Evolutionary conservation across 495 filamentous ascomycete species (phyloP).

Genomic region (Massariosphaeria phaeospora): DNA sequence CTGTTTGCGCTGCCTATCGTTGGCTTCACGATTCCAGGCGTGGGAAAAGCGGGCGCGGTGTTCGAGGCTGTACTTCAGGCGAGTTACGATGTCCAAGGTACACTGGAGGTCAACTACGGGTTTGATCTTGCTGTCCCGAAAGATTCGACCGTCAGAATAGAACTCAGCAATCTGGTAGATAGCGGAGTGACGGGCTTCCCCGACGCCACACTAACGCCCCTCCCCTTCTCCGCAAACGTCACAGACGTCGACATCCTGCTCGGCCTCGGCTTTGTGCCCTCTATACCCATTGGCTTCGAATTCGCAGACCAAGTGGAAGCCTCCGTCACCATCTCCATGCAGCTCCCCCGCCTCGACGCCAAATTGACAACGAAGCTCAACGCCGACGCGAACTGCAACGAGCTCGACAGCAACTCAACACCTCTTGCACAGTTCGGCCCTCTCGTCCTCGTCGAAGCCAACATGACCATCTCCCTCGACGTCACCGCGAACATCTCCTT

Average conservation of each 20-base stretch:
- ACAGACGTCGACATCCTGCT: constrained; percentile 12
- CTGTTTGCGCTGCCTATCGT: constrained; percentile 17
- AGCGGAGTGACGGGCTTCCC: constrained; percentile 16
- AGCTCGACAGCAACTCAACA: background rate
- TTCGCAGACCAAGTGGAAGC: constrained; percentile 16
- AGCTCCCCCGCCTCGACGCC: constrained; percentile 18
- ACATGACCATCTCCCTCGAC: constrained; percentile 7
- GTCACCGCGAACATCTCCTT: constrained; percentile 16
- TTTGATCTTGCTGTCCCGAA: constrained; percentile 26
- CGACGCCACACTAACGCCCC: constrained; percentile 5
- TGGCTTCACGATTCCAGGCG: constrained; percentile 25
- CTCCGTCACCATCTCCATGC: constrained; percentile 9
- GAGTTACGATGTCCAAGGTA: constrained; percentile 3
- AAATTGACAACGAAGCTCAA: constrained; percentile 3
- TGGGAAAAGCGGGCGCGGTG: constrained; percentile 24
- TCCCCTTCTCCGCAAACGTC: constrained; percentile 24
- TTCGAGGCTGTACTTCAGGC: constrained; percentile 10
- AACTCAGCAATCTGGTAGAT: constrained; percentile 16
- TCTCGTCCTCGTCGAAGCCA: constrained; percentile 18
- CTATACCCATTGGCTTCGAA: constrained; percentile 25
- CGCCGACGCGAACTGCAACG: constrained; percentile 2
- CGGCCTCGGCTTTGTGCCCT: constrained; percentile 8
- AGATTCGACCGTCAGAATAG: constrained; percentile 17
- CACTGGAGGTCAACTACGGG: constrained; percentile 24
- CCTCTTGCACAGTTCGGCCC: constrained; percentile 10